Evolutionary conservation across 768 basidiomycete species (phyloP), one percentile per base, ranked within the genome.

Genomic region (Suillus subluteus): DNA sequence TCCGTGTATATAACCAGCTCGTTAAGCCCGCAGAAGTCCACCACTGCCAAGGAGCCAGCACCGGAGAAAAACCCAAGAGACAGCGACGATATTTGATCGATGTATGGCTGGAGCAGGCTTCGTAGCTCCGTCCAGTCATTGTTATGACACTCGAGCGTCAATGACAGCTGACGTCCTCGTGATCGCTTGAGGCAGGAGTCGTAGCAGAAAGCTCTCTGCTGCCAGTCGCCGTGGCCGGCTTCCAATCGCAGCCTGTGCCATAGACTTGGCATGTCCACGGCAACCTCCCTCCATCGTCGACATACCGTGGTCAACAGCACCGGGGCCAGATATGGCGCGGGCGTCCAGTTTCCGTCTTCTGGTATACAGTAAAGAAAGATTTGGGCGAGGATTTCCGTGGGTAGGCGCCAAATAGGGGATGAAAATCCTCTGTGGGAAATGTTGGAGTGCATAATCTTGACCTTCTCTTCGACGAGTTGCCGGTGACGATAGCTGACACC

Each of bases 381-480:
- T 72, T 85, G 81, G 32, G 80, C 77, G 35, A 80, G 78, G 7
- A 86, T 70, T 70, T 87, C 86, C 1, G 80, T 61, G 7, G 86
- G 85, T 6, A 87, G 73, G 8, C 70, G 67, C 62, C 76, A 71
- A 65, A 86, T 81, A 44, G 69, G 65, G 7, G 73, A 74, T 30
- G 72, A 40, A 2, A 74, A 68, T 4, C 70, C 68, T 8, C 37
- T 65, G 55, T 78, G 74, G 4, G 13, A 15, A 50, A 6, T 23
- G 1, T 12, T 48, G n/a, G n/a, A 48, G 12, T 23, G 46, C n/a
- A 48, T 1, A 37, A 63, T 26, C 12, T 69, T 66, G 41, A 41
- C 6, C 8, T 50, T 65, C n/a, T 66, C 67, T 40, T 73, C 61
- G 40, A 63, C 52, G 41, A 74, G 66, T 4, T 66, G 67, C 38